phyloP scores from a whole-genome alignment of 352 stramenopile genomes.

The Globisporangium viniferum region DNA sequence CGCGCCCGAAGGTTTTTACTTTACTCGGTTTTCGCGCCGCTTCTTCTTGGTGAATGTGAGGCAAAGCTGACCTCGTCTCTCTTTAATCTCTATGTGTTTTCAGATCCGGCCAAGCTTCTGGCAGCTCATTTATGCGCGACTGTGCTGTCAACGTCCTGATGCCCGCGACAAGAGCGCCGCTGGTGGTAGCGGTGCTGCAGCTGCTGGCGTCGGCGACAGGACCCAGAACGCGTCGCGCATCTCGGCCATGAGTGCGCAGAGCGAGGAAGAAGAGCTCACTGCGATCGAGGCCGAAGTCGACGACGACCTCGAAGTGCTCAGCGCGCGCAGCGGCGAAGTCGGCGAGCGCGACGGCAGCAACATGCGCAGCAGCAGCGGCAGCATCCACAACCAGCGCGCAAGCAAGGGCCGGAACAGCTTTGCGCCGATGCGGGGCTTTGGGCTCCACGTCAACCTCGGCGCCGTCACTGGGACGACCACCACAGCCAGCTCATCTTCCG shows the following conservation, averaged over 20 bases:
- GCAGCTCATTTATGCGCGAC: conserved; percentile 27
- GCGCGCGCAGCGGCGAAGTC: conserved; percentile 60
- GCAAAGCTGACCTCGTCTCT: conserved; percentile 1
- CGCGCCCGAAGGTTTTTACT: conserved; percentile 16
- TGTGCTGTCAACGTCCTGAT: conserved; percentile 26
- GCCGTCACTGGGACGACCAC: neutral
- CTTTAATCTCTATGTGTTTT: conserved; percentile 11
- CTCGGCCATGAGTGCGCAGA: conserved; percentile 51
- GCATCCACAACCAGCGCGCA: conserved; percentile 11
- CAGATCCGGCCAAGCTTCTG: conserved; percentile 32
- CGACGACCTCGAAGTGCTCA: conserved; percentile 75
- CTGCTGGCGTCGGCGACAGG: conserved; percentile 26
- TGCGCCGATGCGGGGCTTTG: conserved; percentile 48
- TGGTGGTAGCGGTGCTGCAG: conserved; percentile 6
- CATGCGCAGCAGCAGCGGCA: conserved; percentile 15
- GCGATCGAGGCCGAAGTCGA: conserved; percentile 77
- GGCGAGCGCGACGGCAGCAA: conserved; percentile 38
- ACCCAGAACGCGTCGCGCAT: conserved; percentile 50
- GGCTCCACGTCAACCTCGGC: conserved; percentile 54
- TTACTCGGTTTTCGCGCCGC: conserved; percentile 12
- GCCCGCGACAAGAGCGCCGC: conserved; percentile 24
- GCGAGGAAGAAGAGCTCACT: conserved; percentile 62
- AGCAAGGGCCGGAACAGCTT: conserved; percentile 25
- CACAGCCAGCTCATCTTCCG: neutral
- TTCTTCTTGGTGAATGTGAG: neutral